Evolutionary conservation across 73 alveolate species (phyloP).

Genomic region (Tetrahymena elliotti): DNA sequence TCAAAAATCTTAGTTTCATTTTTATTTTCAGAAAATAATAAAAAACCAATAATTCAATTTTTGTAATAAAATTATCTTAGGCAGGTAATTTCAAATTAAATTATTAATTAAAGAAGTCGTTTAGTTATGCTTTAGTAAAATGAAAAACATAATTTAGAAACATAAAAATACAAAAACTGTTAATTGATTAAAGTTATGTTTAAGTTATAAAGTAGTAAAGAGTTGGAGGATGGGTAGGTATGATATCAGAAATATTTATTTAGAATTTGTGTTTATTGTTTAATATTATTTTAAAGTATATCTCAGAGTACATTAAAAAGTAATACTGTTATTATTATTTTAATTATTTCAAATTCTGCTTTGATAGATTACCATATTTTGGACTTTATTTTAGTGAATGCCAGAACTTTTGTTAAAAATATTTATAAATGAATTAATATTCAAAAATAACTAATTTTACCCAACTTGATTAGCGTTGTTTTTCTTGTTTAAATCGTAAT

Average conservation of each 20-base stretch:
- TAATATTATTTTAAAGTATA: background rate
- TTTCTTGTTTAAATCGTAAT: background rate
- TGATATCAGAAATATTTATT: background rate
- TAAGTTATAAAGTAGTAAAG: background rate
- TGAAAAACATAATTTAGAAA: background rate
- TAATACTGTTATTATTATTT: background rate
- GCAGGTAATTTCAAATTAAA: too few species aligned
- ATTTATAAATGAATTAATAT: too few species aligned
- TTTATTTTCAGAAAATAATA: too few species aligned
- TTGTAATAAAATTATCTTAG: too few species aligned
- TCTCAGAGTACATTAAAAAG: background rate
- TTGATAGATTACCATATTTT: background rate
- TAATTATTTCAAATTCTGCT: background rate
- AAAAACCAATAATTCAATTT: too few species aligned
- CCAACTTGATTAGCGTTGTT: background rate
- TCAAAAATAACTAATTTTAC: background rate
- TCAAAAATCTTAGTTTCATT: too few species aligned
- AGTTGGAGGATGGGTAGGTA: background rate
- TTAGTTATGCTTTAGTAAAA: too few species aligned
- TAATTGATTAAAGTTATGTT: background rate
- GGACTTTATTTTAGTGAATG: background rate
- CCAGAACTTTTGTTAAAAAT: background rate
- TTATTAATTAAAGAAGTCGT: too few species aligned
- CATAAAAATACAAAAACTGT: background rate
- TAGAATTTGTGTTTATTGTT: too few species aligned